These are phyloP conservation scores for Hirsutella minnesotensis DNA, from an alignment of 2,329 filamentous ascomycete species.

Conservation along the genomic window DNA sequence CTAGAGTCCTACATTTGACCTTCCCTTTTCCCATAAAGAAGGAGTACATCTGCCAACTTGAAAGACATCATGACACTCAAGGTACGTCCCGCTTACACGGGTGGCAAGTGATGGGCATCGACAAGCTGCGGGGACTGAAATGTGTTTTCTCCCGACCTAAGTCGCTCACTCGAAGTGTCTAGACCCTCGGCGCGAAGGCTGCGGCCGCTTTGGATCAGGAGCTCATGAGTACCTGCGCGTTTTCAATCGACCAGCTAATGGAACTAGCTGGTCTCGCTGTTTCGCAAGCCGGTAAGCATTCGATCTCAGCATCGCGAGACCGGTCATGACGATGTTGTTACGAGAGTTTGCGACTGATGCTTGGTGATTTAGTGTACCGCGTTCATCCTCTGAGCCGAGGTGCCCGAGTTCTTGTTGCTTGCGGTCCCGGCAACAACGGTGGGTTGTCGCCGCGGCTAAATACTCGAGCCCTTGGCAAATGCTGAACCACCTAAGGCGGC, in stretches of 20 bases:
- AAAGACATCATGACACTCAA: slow-evolving; percentile 18
- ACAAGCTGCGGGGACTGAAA: too few species aligned
- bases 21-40: too few species aligned
- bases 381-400: slow-evolving; percentile 68
- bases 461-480: background rate
- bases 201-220: slow-evolving; percentile 85
- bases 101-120: background rate
- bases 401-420: slow-evolving; percentile 70
- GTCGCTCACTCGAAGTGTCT: slow-evolving; percentile 1
- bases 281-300: slow-evolving; percentile 65
- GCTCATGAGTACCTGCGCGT: slow-evolving; percentile 79
- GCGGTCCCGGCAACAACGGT: slow-evolving; percentile 72
- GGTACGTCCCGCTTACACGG: slow-evolving; percentile 8
- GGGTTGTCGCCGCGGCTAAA: slow-evolving; percentile 10
- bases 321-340: background rate
- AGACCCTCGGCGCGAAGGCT: slow-evolving; percentile 81
- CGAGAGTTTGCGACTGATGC: too few species aligned
- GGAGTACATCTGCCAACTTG: too few species aligned
- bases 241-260: slow-evolving; percentile 95
- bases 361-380: slow-evolving; percentile 71
- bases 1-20: too few species aligned
- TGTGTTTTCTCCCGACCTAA: background rate
- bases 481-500: slow-evolving; percentile 45
- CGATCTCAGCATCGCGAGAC: background rate
- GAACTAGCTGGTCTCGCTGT: slow-evolving; percentile 88